These are phyloP conservation scores for Allomyces arbusculus DNA, from an alignment of 192 early-diverging fungal genomes.

Conservation along the genomic window DNA sequence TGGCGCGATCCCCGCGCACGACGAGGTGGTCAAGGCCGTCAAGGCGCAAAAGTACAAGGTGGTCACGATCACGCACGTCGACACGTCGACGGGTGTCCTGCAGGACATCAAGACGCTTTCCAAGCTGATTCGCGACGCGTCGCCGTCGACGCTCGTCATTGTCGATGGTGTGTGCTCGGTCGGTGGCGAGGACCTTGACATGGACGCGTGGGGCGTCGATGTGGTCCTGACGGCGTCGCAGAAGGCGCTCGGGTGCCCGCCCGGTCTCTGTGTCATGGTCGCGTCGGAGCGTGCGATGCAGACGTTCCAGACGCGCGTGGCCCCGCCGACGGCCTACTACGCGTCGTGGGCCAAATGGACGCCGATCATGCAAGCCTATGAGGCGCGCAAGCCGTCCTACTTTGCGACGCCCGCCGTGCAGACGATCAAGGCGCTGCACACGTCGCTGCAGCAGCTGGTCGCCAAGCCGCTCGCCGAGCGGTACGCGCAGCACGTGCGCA, in stretches of 20 bases:
- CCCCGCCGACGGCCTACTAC: slow-evolving; percentile 69
- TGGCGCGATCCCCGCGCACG: slow-evolving; percentile 34
- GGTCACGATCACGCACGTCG: slow-evolving; percentile 88
- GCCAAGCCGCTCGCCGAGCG: slow-evolving; percentile 48
- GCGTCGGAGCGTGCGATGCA: slow-evolving; percentile 53
- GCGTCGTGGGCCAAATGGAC: slow-evolving; percentile 84
- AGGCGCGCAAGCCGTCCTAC: slow-evolving; percentile 74
- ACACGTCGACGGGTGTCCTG: slow-evolving; percentile 88
- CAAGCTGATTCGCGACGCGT: slow-evolving; percentile 43
- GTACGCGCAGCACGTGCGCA: slow-evolving; percentile 59
- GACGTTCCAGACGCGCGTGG: slow-evolving; percentile 46
- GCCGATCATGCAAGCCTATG: slow-evolving; percentile 92
- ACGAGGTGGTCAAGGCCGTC: slow-evolving; percentile 38
- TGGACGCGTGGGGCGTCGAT: slow-evolving; percentile 84
- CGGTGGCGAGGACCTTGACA: slow-evolving; percentile 74
- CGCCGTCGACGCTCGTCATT: slow-evolving; percentile 71
- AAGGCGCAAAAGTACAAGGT: slow-evolving; percentile 41
- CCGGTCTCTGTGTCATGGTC: slow-evolving; percentile 76
- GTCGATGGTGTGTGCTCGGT: slow-evolving; percentile 93
- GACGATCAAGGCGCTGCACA: slow-evolving; percentile 69
- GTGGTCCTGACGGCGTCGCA: slow-evolving; percentile 86
- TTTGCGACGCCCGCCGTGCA: slow-evolving; percentile 96
- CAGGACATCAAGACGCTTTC: slow-evolving; percentile 58
- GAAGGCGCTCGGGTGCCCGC: slow-evolving; percentile 86
- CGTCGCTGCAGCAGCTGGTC: slow-evolving; percentile 59